phyloP scores from a whole-genome alignment of 2,329 filamentous ascomycete species.

The Nannizzia gypsea region DNA sequence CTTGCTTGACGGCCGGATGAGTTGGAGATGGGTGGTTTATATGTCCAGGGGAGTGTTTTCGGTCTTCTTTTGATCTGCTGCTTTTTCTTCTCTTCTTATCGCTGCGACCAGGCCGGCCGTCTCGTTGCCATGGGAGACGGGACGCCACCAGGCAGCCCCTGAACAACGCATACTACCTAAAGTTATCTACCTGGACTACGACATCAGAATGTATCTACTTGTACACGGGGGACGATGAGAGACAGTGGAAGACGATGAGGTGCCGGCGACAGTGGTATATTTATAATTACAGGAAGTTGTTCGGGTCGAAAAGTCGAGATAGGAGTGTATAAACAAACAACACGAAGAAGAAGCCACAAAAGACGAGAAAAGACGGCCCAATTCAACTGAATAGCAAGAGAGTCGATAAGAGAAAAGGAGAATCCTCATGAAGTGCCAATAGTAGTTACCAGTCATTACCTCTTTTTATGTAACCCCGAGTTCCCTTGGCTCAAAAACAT shows the following conservation, averaged over 20 bases:
- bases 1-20: not conserved
- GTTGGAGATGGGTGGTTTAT: not conserved
- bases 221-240: too few relatives aligned
- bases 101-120: not conserved
- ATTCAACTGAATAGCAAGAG: not conserved
- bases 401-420: not conserved
- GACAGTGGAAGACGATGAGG: not conserved
- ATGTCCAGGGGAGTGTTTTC: not conserved
- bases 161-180: not conserved
- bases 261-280: not conserved
- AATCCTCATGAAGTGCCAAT: not conserved
- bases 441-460: not conserved
- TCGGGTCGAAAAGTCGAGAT: not conserved
- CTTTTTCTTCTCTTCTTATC: not conserved
- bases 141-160: not conserved
- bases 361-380: not conserved
- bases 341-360: not conserved
- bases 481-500: constrained; percentile 1
- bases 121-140: constrained; percentile 12
- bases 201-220: not conserved
- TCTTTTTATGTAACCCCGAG: not conserved
- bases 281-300: constrained; percentile 6
- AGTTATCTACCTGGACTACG: not conserved
- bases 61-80: not conserved
- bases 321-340: not conserved